These are phyloP conservation scores for Zizania palustris DNA, from an alignment of 202 grass and related monocot species.

Conservation along the genomic window DNA sequence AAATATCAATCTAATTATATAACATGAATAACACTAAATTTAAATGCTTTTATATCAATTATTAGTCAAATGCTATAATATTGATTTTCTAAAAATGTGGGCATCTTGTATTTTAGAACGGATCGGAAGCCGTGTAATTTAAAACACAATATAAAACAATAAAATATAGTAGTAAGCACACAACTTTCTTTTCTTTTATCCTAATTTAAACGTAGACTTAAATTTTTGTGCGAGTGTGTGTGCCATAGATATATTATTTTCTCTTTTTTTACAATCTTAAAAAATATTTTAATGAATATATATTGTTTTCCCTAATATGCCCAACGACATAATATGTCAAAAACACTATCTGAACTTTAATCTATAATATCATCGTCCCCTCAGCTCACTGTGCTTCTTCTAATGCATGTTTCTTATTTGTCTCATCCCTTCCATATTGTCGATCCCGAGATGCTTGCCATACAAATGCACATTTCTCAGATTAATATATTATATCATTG, in stretches of 20 bases:
- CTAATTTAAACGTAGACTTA: no score
- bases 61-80: no score
- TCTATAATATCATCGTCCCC: neutral
- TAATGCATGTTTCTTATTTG: neutral
- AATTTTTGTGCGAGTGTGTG: no score
- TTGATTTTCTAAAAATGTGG: no score
- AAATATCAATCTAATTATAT: no score
- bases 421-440: neutral
- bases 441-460: neutral
- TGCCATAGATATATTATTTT: no score
- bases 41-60: no score
- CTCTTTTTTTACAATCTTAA: neutral
- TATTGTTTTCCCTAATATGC: neutral
- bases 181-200: no score
- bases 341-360: neutral
- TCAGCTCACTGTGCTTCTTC: neutral
- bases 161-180: neutral
- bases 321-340: neutral
- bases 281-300: neutral
- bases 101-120: no score
- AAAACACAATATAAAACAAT: neutral
- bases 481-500: neutral
- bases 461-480: neutral
- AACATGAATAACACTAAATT: no score
- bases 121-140: neutral